Evolutionary conservation across 2,329 filamentous ascomycete genomes (phyloP), one percentile per base, ranked within the genome.

Genomic region (Xenoacremonium recifei): DNA sequence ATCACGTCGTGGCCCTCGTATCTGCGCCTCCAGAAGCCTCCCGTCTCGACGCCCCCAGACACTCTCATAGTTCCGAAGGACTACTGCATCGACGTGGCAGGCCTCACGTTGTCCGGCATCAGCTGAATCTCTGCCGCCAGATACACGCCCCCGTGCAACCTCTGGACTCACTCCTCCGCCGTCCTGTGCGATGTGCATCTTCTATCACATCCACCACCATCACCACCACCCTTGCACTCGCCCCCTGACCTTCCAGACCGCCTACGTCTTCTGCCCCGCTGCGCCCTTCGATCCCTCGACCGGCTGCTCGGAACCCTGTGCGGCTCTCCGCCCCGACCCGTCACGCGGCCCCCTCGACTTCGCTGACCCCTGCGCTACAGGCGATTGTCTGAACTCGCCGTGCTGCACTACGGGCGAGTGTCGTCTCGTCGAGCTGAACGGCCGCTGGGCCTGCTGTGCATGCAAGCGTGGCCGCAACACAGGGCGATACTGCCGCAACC

Each of bases 151-250:
- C 19, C 44, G 41, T 55, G n/a, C n/a, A n/a, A n/a, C n/a, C n/a
- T n/a, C n/a, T n/a, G n/a, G n/a, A n/a, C n/a, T n/a, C n/a, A n/a
- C n/a, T n/a, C n/a, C n/a, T n/a, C n/a, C n/a, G n/a, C n/a, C n/a
- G n/a, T n/a, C n/a, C 16, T 20, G 17, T 17, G 17, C 30, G 39
- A 79, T 79, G 76, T 78, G 75, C 51, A 68, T 64, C 45, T 71
- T 70, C 59, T 70, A 72, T 48, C 72, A 72, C 51, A 62, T 75
- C 31, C 74, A 78, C 53, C 69, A 75, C 55, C 75, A 79, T 53
- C 75, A 76, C 49, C 51, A 69, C 21, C 55, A 63, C 18, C 69
- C 72, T 5, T 76, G 72, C 50, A 49, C 49, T 13, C 65, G 65
- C 6, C 61, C 63, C 20, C 58, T 73, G 38, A 65, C 69, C 40